Evolutionary conservation across 1,284 basidiomycete genomes (phyloP), one percentile per base, ranked within the genome.

Genomic region (Ceratobasidium theobromae): DNA sequence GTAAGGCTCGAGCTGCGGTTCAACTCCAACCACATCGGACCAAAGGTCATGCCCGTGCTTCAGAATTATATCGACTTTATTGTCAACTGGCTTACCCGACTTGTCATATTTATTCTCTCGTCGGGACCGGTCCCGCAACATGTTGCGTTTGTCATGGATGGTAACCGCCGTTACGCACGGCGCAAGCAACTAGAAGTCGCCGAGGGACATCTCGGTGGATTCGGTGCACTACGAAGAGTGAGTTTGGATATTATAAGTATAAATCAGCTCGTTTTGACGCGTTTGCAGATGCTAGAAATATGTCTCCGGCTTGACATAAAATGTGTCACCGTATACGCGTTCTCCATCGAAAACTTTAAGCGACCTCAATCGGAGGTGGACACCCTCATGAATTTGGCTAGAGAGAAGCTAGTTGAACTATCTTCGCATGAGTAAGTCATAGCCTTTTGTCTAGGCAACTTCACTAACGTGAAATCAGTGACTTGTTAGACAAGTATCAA

Each of bases 111-210:
- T 60, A 77, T 92, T 25, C 81, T 95, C 40, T 79, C 87, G 0
- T 80, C 87, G 4, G 96, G 95, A 0, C 96, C 97, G 0, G 82
- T 97, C 21, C 97, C 97, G 0, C 77, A 81, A 45, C 97, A 99
- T 79, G 84, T 99, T 45, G 95, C 91, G 1, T 96, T 99, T 74
- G 90, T 98, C 38, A 97, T 99, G 94, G 97, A 99, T 73, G 97
- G 97, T 3, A 99, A 99, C 76, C 81, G 97, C 57, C 82, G 97
- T 4, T 98, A 92, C 75, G 96, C 97, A 0, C 82, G 90, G n/a
- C 80, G 76, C 69, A 79, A 84, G 21, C 84, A 87, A 4, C 82
- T 86, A 74, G 76, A 82, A 32, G 82, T 92, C 8, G 78, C 80
- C 33, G 80, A 91, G 67, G 96, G 97, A 0, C 97, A 99, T 76